Evolutionary conservation across 805 yeast genomes (phyloP).

Genomic region (Schwanniomyces vanrijiae): DNA sequence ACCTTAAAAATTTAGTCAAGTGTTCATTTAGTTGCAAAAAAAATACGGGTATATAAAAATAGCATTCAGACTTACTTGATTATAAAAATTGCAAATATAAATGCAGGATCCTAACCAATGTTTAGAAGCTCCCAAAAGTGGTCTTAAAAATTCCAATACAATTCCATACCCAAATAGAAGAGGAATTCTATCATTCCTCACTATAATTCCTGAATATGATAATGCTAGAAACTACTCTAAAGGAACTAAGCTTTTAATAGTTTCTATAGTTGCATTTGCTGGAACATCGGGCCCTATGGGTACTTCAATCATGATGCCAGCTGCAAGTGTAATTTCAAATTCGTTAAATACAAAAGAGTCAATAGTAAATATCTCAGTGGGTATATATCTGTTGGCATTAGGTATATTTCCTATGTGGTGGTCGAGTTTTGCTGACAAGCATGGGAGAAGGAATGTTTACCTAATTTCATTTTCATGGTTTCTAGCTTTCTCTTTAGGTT

Average conservation of each 20-base stretch:
- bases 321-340: constrained; percentile 56
- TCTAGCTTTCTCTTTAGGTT: constrained; percentile 67
- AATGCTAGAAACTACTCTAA: constrained; percentile 70
- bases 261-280: constrained; percentile 67
- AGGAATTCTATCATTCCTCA: constrained; percentile 54
- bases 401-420: constrained; percentile 90
- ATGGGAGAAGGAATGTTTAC: constrained; percentile 76
- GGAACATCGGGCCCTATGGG: constrained; percentile 89
- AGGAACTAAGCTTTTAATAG: constrained; percentile 49
- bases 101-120: too few species aligned
- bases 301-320: constrained; percentile 75
- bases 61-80: too few species aligned
- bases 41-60: too few species aligned
- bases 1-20: too few species aligned
- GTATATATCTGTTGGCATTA: constrained; percentile 68
- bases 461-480: constrained; percentile 64
- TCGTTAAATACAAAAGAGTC: constrained; percentile 57
- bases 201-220: constrained; percentile 66
- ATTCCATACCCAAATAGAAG: too few species aligned
- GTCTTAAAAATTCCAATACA: too few species aligned
- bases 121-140: too few species aligned
- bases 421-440: constrained; percentile 74
- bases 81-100: too few species aligned
- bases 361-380: constrained; percentile 75
- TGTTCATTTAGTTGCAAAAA: too few species aligned